Evolutionary conservation across 2,329 filamentous ascomycete species (phyloP).

Genomic region (Colletotrichum tanaceti): DNA sequence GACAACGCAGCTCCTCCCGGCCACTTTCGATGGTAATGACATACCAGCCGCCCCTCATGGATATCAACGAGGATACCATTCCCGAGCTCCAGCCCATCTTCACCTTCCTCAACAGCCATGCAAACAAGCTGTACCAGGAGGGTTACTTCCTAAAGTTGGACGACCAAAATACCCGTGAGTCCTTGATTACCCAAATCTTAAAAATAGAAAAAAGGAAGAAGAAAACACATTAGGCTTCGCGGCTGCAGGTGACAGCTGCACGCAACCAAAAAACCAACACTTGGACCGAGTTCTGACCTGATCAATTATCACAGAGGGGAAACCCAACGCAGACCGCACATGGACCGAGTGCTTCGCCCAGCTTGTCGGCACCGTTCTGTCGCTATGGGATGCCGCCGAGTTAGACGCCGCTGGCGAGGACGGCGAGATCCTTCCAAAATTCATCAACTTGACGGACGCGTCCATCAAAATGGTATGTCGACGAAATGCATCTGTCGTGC

Average conservation of each 20-base stretch:
- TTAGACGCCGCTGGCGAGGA: slow-evolving; percentile 88
- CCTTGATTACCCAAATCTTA: background rate
- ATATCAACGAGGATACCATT: slow-evolving; percentile 84
- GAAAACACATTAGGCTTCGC: slow-evolving; percentile 11
- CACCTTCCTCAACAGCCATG: slow-evolving; percentile 91
- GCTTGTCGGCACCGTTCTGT: slow-evolving; percentile 92
- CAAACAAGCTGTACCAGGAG: slow-evolving; percentile 96
- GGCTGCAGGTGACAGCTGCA: background rate
- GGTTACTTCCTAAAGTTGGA: slow-evolving; percentile 98
- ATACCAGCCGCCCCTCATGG: slow-evolving; percentile 87
- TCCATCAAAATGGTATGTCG: slow-evolving; percentile 92
- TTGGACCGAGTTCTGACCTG: slow-evolving; percentile 22
- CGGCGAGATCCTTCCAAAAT: slow-evolving; percentile 87
- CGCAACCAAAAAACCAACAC: background rate
- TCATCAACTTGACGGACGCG: slow-evolving; percentile 96
- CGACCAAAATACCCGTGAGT: slow-evolving; percentile 90
- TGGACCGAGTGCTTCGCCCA: slow-evolving; percentile 99
- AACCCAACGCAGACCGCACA: slow-evolving; percentile 83
- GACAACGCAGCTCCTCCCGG: slow-evolving; percentile 68
- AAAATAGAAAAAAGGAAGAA: no score
- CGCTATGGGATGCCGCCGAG: slow-evolving; percentile 94
- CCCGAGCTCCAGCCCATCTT: slow-evolving; percentile 96
- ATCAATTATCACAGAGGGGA: slow-evolving; percentile 72
- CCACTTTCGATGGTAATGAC: slow-evolving; percentile 88
- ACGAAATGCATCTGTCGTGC: background rate